These are phyloP conservation scores for Suhomyces coccinellae DNA, from an alignment of 1,139 yeast species.

Conservation along the genomic window DNA sequence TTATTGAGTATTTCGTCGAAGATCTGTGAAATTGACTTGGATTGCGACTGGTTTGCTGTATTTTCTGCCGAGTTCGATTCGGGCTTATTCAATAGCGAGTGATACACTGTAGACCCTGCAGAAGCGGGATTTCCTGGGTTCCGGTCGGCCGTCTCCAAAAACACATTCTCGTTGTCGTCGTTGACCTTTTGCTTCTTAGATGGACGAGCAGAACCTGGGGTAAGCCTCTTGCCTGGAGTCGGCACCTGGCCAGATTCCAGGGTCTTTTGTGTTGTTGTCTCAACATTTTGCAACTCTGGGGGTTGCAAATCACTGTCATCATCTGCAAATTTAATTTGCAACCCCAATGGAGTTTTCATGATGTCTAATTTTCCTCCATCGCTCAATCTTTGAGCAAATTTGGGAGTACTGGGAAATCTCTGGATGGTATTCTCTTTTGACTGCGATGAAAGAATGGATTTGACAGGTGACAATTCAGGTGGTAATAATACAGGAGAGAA, in stretches of 20 bases:
- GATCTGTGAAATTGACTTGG: slow-evolving; percentile 33
- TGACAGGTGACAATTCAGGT: slow-evolving; percentile 23
- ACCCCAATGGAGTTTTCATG: slow-evolving; percentile 30
- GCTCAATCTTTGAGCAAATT: slow-evolving; percentile 25
- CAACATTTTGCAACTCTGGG: slow-evolving; percentile 25
- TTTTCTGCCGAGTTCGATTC: slow-evolving; percentile 18
- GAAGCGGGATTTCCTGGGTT: slow-evolving; percentile 18
- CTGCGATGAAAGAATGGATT: slow-evolving; percentile 13
- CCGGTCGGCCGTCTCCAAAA: slow-evolving; percentile 25
- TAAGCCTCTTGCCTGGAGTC: neutral
- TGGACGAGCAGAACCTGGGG: neutral
- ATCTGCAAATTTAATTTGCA: slow-evolving; percentile 22
- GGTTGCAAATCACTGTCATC: slow-evolving; percentile 39
- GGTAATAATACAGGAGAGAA: slow-evolving; percentile 29
- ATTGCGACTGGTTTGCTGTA: slow-evolving; percentile 22
- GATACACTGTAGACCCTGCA: slow-evolving; percentile 33
- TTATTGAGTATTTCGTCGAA: slow-evolving; percentile 28
- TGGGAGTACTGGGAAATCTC: slow-evolving; percentile 54
- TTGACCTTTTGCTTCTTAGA: slow-evolving; percentile 1
- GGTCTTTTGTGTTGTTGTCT: neutral
- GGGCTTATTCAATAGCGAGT: slow-evolving; percentile 23
- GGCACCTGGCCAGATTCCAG: neutral
- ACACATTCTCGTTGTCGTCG: slow-evolving; percentile 31
- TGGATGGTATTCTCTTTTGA: slow-evolving; percentile 33
- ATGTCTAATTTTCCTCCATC: slow-evolving; percentile 19